Percentiles rank a stretch among this genome's conserved stretches.
These are phyloP conservation scores for Coprinopsis marcescibilis DNA, from an alignment of 768 basidiomycete genomes.

Conservation along the genomic window DNA sequence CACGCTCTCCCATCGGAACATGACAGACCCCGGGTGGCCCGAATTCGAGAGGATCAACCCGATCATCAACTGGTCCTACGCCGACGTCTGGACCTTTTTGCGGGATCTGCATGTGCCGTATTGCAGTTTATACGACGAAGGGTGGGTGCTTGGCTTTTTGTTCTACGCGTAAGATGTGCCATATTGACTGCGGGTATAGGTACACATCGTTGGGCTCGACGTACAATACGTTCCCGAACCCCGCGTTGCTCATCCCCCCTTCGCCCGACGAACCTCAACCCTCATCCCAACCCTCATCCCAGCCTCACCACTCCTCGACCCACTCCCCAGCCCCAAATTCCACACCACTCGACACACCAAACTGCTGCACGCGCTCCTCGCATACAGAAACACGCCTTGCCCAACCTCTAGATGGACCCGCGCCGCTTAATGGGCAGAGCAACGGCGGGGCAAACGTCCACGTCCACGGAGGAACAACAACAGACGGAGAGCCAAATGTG, in stretches of 20 bases:
- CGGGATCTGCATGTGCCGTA: slow-evolving; percentile 72
- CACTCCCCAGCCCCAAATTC: slow-evolving; percentile 20
- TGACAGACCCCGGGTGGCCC: slow-evolving; percentile 91
- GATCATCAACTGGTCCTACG: slow-evolving; percentile 92
- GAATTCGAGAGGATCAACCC: slow-evolving; percentile 87
- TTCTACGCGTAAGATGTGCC: not conserved
- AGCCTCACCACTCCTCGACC: slow-evolving; percentile 17
- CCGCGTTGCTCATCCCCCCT: slow-evolving; percentile 55
- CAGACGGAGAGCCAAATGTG: too few relatives aligned
- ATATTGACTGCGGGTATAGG: slow-evolving; percentile 31
- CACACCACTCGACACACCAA: too few relatives aligned
- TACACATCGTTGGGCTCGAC: slow-evolving; percentile 97
- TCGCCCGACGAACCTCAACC: slow-evolving; percentile 8
- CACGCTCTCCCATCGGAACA: slow-evolving; percentile 63
- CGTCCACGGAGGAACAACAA: too few relatives aligned
- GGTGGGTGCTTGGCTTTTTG: slow-evolving; percentile 41
- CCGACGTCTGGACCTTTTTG: slow-evolving; percentile 86
- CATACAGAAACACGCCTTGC: too few relatives aligned
- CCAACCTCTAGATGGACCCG: too few relatives aligned
- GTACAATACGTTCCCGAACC: slow-evolving; percentile 92
- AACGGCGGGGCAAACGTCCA: too few relatives aligned
- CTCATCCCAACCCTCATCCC: slow-evolving; percentile 17
- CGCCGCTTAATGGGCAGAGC: too few relatives aligned
- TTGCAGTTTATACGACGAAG: slow-evolving; percentile 85
- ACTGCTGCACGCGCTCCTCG: too few relatives aligned